Evolutionary conservation across 352 stramenopile species (phyloP).

Genomic region (Globisporangium acanthophoron): DNA sequence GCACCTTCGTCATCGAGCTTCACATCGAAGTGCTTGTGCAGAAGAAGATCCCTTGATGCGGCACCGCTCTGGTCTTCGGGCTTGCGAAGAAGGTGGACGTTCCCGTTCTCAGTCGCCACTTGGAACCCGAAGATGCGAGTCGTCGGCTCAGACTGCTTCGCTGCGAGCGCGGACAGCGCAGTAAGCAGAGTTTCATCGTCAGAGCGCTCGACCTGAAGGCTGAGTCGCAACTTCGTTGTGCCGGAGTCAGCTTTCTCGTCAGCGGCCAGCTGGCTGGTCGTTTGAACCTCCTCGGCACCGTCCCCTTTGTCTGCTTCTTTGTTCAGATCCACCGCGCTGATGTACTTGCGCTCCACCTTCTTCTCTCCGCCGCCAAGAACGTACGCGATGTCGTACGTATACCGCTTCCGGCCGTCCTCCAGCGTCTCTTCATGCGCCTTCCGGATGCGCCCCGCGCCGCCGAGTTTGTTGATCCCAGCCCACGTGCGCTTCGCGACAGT

Average conservation of each 20-base stretch:
- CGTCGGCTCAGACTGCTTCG: constrained; percentile 10
- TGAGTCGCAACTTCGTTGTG: constrained; percentile 19
- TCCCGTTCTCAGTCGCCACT: constrained; percentile 35
- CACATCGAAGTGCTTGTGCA: constrained; percentile 56
- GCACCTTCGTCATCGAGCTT: constrained; percentile 27
- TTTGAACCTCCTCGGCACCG: constrained; percentile 1
- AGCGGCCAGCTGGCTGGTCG: background rate
- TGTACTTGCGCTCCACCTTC: constrained; percentile 77
- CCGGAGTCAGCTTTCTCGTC: constrained; percentile 7
- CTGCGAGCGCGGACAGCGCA: constrained; percentile 1
- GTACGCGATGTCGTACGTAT: constrained; percentile 70
- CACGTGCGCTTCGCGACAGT: constrained; percentile 78
- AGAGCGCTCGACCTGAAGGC: constrained; percentile 17
- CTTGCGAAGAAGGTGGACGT: constrained; percentile 33
- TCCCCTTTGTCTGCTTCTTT: constrained; percentile 25
- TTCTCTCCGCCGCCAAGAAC: constrained; percentile 71
- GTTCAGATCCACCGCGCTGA: constrained; percentile 52
- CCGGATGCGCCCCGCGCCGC: constrained; percentile 60
- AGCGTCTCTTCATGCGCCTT: constrained; percentile 44
- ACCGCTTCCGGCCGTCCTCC: constrained; percentile 32
- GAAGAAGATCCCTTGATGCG: constrained; percentile 31
- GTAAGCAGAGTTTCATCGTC: constrained; percentile 15
- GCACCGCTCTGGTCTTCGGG: background rate
- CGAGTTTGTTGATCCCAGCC: constrained; percentile 86
- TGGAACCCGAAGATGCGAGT: constrained; percentile 31